Evolutionary conservation across 306 rosid species (phyloP).

Genomic region (Sicyos edulis): DNA sequence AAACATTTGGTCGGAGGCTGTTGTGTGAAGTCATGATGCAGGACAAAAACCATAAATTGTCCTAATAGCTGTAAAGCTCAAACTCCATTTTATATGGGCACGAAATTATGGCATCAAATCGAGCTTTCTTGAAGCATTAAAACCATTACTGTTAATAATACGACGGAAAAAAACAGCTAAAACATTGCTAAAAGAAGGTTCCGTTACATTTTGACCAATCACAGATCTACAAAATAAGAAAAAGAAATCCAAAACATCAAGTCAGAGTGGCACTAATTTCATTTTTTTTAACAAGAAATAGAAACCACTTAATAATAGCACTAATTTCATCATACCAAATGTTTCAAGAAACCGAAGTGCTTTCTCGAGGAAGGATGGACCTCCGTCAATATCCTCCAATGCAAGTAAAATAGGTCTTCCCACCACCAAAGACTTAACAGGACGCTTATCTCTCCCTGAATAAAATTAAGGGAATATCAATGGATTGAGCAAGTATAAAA

Average conservation of each 20-base stretch:
- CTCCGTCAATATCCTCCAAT: constrained; percentile 97
- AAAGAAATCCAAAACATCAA: constrained; percentile 5
- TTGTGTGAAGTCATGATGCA: not conserved
- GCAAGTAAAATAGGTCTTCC: constrained; percentile 98
- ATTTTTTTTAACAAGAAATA: not conserved
- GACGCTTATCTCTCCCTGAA: constrained; percentile 92
- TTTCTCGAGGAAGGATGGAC: constrained; percentile 97
- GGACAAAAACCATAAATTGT: not conserved
- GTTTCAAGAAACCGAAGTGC: constrained; percentile 89
- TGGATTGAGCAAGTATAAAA: constrained; percentile 3
- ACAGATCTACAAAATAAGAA: constrained; percentile 15
- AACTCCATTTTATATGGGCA: not conserved
- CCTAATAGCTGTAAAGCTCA: not conserved
- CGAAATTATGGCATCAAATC: not conserved
- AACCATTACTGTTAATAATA: constrained; percentile 11
- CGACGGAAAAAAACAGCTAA: not conserved
- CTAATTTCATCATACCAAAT: constrained; percentile 48
- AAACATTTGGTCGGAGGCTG: not conserved
- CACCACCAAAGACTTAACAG: constrained; percentile 90
- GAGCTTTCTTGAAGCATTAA: not conserved
- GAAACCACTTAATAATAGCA: not conserved
- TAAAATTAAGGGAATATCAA: constrained; percentile 22
- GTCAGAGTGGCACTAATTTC: not conserved
- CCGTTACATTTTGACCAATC: not conserved
- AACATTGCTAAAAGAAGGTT: not conserved